A percentile compares a stretch with the other conserved stretches of the same genome.
Conservation (phyloP, 2,329 filamentous ascomycete species). For the Penicillium palitans region DNA sequence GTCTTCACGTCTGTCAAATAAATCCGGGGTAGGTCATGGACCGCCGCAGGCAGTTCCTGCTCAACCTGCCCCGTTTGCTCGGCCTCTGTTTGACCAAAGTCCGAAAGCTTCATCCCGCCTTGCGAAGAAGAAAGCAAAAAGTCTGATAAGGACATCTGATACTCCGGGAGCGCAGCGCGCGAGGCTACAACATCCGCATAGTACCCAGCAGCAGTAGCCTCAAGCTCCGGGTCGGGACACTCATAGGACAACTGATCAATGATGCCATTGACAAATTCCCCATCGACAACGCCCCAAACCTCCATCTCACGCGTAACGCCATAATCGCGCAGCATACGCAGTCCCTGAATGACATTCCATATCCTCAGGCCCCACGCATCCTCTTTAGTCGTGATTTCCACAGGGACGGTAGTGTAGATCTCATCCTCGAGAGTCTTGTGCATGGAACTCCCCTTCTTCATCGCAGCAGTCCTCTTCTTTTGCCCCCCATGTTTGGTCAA, state of each 20-base stretch:
- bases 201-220: constrained; percentile 56
- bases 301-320: constrained; percentile 75
- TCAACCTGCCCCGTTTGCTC: constrained; percentile 5
- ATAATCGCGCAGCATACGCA: constrained; percentile 69
- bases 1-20: constrained; percentile 93
- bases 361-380: constrained; percentile 79
- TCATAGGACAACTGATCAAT: constrained; percentile 82
- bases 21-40: constrained; percentile 42
- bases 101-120: constrained; percentile 38
- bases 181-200: constrained; percentile 41
- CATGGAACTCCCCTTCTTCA: constrained; percentile 77
- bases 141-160: constrained; percentile 49
- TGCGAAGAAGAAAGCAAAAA: constrained; percentile 43
- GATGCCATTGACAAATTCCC: constrained; percentile 80
- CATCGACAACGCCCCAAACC: constrained; percentile 82
- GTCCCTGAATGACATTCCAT: constrained; percentile 88
- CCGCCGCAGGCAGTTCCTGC: constrained; percentile 20
- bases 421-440: constrained; percentile 84
- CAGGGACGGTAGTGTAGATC: constrained; percentile 72
- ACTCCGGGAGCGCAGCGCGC: constrained; percentile 40
- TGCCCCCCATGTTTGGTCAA: constrained; percentile 77
- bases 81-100: constrained; percentile 22
- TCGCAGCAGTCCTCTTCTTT: constrained; percentile 73
- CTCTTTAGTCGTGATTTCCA: constrained; percentile 72
- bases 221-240: constrained; percentile 71